Conservation (phyloP, 495 filamentous ascomycete species). For the Rostrohypoxylon terebratum region DNA sequence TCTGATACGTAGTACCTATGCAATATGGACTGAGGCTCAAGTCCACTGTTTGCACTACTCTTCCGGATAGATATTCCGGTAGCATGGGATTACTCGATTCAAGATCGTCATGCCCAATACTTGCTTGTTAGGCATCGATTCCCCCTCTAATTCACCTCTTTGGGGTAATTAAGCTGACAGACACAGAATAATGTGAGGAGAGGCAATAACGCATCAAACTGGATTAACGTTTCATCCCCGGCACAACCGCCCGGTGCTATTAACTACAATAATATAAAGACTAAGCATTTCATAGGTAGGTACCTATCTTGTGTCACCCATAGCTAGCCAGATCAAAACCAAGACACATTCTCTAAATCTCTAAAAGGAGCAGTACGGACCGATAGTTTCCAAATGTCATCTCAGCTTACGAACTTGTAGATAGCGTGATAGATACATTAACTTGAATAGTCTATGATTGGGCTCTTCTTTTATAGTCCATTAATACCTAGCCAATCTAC, state of each 20-base stretch:
- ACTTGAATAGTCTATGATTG: not conserved
- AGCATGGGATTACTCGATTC: not conserved
- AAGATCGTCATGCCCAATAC: too few species aligned
- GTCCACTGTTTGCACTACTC: not conserved
- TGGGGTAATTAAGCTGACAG: conserved; percentile 4
- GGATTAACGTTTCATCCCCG: not conserved
- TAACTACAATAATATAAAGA: not conserved
- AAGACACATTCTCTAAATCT: conserved; percentile 5
- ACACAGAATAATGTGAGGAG: not conserved
- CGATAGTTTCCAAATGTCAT: not conserved
- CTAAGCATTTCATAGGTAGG: not conserved
- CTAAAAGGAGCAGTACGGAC: not conserved
- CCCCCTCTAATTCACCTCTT: not conserved
- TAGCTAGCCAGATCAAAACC: not conserved
- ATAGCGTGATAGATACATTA: not conserved
- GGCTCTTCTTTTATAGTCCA: not conserved
- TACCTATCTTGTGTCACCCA: not conserved
- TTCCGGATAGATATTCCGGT: not conserved
- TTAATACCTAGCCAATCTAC: not conserved
- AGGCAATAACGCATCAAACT: not conserved
- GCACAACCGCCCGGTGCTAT: not conserved
- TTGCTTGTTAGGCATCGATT: not conserved
- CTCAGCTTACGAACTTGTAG: not conserved
- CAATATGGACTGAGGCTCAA: conserved; percentile 3
- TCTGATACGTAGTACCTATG: not conserved